These are phyloP conservation scores for Lactarius akahatsu DNA, from an alignment of 768 basidiomycete species.

Conservation along the genomic window DNA sequence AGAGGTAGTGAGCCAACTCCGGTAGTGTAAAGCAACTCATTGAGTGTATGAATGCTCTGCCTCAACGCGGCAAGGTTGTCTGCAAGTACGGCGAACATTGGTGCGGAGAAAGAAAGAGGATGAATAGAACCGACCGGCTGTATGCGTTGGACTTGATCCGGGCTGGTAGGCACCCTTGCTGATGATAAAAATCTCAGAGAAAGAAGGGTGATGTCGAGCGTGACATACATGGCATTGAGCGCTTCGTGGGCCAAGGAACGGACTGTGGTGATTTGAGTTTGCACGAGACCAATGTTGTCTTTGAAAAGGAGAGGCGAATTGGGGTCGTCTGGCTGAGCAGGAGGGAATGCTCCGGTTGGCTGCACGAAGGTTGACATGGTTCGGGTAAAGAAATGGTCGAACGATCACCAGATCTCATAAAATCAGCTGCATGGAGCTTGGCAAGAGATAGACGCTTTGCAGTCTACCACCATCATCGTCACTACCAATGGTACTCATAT, in stretches of 20 bases:
- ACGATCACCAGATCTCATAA: not conserved
- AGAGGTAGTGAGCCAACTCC: conserved; percentile 29
- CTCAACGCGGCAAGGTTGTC: conserved; percentile 22
- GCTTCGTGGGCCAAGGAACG: conserved; percentile 25
- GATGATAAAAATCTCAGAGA: not conserved
- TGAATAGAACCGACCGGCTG: conserved; percentile 14
- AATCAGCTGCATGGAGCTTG: not conserved
- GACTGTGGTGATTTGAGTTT: conserved; percentile 20
- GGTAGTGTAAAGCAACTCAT: conserved; percentile 18
- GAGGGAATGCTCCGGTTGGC: conserved; percentile 17
- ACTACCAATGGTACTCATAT: conserved; percentile 13
- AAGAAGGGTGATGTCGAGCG: not conserved
- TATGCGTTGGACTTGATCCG: conserved; percentile 21
- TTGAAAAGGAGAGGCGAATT: conserved; percentile 29
- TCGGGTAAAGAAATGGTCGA: conserved; percentile 1
- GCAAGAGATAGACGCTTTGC: not conserved
- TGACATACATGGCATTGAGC: conserved; percentile 26
- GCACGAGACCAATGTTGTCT: conserved; percentile 22
- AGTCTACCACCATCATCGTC: conserved; percentile 1
- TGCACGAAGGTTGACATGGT: conserved; percentile 22
- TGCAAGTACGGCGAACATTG: not conserved
- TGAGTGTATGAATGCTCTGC: conserved; percentile 18
- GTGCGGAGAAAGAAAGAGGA: not conserved
- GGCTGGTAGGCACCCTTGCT: conserved; percentile 27
- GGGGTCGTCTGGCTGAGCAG: conserved; percentile 20